These are phyloP conservation scores for Thelonectria olida DNA, from an alignment of 2,329 filamentous ascomycete genomes.

Conservation along the genomic window DNA sequence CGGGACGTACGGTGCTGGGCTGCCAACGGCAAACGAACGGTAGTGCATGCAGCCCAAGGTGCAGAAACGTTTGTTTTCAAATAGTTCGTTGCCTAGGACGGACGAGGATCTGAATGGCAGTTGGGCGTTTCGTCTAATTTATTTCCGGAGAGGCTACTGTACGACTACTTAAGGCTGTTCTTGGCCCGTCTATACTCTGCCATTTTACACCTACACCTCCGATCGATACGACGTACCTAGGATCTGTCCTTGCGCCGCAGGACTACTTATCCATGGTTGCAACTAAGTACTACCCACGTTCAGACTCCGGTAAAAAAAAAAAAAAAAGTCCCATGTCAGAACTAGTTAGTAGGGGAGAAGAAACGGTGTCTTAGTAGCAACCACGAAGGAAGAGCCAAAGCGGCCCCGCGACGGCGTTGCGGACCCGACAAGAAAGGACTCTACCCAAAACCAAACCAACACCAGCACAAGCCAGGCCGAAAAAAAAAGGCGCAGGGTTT, in stretches of 20 bases:
- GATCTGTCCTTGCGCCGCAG: too few species aligned
- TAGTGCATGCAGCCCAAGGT: background rate
- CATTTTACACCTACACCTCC: background rate
- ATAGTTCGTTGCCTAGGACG: too few species aligned
- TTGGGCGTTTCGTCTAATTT: background rate
- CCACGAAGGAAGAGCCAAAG: background rate
- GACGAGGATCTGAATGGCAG: background rate
- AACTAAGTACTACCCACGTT: too few species aligned
- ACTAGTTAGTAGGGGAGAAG: too few species aligned
- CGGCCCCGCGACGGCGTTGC: slow-evolving; percentile 18
- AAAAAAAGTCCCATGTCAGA: too few species aligned
- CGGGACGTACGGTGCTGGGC: slow-evolving; percentile 3
- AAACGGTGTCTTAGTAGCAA: too few species aligned
- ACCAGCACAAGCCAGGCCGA: slow-evolving; percentile 11
- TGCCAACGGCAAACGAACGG: background rate
- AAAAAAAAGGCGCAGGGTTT: background rate
- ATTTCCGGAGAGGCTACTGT: background rate
- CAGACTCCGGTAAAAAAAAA: too few species aligned
- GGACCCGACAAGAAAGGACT: slow-evolving; percentile 6
- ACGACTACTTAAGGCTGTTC: background rate
- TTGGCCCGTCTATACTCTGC: background rate
- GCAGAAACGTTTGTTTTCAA: too few species aligned
- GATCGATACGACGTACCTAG: too few species aligned
- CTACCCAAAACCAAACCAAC: slow-evolving; percentile 11
- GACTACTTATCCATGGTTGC: too few species aligned